phyloP scores from a whole-genome alignment of 2,329 filamentous ascomycete genomes.

The Blastomyces gilchristii region DNA sequence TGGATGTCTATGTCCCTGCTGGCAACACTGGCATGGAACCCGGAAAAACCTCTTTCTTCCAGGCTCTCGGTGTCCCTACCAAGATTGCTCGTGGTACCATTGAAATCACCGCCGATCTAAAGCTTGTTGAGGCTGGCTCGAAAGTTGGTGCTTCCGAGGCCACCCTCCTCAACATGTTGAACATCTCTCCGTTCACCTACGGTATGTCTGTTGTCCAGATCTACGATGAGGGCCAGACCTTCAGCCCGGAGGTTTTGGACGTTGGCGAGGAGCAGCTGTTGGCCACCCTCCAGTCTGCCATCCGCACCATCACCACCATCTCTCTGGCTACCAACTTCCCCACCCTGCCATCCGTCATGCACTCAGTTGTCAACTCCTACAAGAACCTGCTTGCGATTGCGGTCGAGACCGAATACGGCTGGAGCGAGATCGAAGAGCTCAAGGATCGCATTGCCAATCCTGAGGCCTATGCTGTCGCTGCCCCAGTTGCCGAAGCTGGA shows the following conservation, averaged over 20 bases:
- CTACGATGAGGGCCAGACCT: constrained; percentile 94
- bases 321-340: constrained; percentile 92
- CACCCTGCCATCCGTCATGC: constrained; percentile 88
- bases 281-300: constrained; percentile 65
- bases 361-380: constrained; percentile 95
- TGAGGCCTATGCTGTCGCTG: constrained; percentile 81
- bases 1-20: constrained; percentile 88
- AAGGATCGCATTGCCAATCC: constrained; percentile 99
- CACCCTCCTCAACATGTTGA: constrained; percentile 98
- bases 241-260: constrained; percentile 76
- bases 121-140: constrained; percentile 83
- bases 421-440: constrained; percentile 92
- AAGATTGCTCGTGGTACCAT: constrained; percentile 99
- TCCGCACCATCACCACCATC: constrained; percentile 78
- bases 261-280: constrained; percentile 93
- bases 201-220: constrained; percentile 94
- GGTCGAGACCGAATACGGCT: constrained; percentile 80
- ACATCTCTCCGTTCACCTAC: constrained; percentile 99
- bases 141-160: constrained; percentile 99
- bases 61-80: constrained; percentile 99
- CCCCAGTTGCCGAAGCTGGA: constrained; percentile 53
- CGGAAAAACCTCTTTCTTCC: constrained; percentile 99
- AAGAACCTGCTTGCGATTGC: constrained; percentile 81
- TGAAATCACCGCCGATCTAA: constrained; percentile 96
- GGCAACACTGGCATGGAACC: constrained; percentile 99